Percentiles rank a stretch among this genome's conserved stretches.
These are phyloP conservation scores for Protostelium mycophagum DNA, from an alignment of 78 protist species.

Conservation along the genomic window DNA sequence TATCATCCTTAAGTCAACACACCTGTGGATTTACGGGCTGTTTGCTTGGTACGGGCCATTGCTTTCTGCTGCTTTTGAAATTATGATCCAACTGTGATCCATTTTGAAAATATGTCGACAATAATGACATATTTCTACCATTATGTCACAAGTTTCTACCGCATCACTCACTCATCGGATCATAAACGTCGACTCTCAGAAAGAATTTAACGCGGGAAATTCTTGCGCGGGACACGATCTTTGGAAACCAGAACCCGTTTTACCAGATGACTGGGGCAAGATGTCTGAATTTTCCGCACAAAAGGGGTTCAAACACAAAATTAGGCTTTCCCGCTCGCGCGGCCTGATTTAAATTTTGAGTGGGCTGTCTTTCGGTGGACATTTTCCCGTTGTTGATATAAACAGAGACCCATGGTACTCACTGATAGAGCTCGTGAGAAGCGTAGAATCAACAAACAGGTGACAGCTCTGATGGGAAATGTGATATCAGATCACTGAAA, in stretches of 20 bases:
- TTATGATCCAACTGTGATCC: neutral
- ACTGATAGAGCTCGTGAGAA: neutral
- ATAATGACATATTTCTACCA: neutral
- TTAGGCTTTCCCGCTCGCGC: neutral
- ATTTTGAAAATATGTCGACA: neutral
- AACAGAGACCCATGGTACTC: neutral
- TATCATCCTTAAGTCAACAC: no score
- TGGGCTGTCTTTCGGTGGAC: neutral
- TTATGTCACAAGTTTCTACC: neutral
- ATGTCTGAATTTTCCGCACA: neutral
- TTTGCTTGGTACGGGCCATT: conserved; percentile 95
- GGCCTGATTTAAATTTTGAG: neutral
- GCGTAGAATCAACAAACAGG: neutral
- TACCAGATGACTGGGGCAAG: neutral
- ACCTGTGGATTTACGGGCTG: conserved; percentile 94
- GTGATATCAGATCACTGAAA: neutral
- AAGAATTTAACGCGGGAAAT: neutral
- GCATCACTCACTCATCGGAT: neutral
- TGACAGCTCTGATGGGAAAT: neutral
- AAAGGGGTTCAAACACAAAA: neutral
- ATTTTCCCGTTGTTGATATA: neutral
- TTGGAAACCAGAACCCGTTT: neutral
- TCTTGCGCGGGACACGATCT: no score
- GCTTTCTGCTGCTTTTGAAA: neutral
- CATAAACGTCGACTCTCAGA: neutral